These are phyloP conservation scores for Cladophialophora psammophila DNA, from an alignment of 2,329 filamentous ascomycete genomes.

Conservation along the genomic window DNA sequence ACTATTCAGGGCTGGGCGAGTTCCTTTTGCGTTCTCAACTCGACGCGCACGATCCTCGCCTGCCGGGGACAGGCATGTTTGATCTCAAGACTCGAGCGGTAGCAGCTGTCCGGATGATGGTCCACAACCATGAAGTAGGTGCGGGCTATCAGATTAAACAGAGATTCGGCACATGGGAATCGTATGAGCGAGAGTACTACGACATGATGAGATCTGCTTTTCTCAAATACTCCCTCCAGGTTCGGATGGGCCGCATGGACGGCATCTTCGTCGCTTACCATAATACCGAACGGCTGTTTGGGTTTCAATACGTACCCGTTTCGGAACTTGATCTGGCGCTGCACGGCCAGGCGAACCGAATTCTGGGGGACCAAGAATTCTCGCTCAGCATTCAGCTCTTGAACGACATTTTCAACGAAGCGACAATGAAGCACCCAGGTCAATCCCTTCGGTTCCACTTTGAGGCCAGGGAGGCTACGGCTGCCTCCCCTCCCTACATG, in stretches of 20 bases:
- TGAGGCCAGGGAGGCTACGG: conserved; percentile 69
- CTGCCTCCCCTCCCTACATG: conserved; percentile 66
- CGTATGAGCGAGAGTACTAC: conserved; percentile 93
- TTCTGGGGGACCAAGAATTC: conserved; percentile 84
- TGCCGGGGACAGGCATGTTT: conserved; percentile 93
- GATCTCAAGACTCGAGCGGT: conserved; percentile 96
- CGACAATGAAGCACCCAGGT: conserved; percentile 76
- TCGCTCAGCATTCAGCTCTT: conserved; percentile 78
- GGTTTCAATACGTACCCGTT: conserved; percentile 91
- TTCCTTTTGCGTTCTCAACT: conserved; percentile 95
- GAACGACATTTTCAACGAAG: conserved; percentile 79
- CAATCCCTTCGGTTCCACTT: conserved; percentile 79
- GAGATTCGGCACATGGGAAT: conserved; percentile 81
- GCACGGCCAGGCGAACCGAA: conserved; percentile 75
- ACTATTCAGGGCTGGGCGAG: conserved; percentile 85
- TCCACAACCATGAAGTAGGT: conserved; percentile 73
- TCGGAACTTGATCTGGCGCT: conserved; percentile 87
- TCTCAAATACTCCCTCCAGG: conserved; percentile 95
- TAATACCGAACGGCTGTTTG: conserved; percentile 93
- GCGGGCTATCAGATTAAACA: conserved; percentile 85
- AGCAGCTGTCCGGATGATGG: conserved; percentile 88
- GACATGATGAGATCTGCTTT: conserved; percentile 96
- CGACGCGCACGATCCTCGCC: conserved; percentile 82
- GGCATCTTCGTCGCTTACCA: conserved; percentile 97
- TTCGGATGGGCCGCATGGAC: conserved; percentile 97